phyloP scores from a whole-genome alignment of 169 alveolate species.

The Eimeria brunetti region DNA sequence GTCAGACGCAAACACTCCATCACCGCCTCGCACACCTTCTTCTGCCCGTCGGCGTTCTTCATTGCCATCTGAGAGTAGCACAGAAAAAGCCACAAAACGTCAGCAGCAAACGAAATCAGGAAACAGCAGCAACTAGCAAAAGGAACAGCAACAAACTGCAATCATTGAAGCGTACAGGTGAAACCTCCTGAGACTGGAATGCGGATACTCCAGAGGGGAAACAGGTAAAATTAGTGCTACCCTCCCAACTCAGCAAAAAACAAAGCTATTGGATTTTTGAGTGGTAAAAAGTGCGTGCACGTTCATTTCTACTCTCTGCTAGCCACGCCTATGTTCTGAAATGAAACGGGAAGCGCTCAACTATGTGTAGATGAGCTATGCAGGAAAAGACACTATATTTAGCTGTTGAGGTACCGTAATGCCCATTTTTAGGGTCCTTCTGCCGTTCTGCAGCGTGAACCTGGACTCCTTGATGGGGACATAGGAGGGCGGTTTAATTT shows the following conservation, averaged over 20 bases:
- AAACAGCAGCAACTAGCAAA: not conserved
- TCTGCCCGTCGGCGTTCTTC: conserved; percentile 47
- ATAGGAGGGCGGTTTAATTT: conserved; percentile 44
- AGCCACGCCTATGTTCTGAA: not conserved
- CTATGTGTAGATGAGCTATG: not conserved
- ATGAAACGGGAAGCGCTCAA: not conserved
- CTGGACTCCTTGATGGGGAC: conserved; percentile 53
- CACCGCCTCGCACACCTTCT: conserved; percentile 73
- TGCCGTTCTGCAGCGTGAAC: conserved; percentile 53
- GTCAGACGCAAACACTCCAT: conserved; percentile 61
- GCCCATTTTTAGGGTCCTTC: conserved; percentile 50
- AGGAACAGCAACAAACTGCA: not conserved
- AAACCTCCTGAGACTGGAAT: not conserved
- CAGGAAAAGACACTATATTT: not conserved
- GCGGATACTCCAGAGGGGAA: not conserved
- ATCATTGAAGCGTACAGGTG: not conserved
- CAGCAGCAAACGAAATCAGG: not conserved
- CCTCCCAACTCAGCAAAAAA: not conserved
- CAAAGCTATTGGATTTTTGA: not conserved
- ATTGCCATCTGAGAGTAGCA: conserved; percentile 20
- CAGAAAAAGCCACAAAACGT: not conserved
- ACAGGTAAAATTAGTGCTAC: not conserved
- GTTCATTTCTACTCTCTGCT: not conserved
- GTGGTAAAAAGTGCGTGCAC: not conserved
- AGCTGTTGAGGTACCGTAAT: not conserved